These are phyloP conservation scores for Tilletiopsis washingtonensis DNA, from an alignment of 1,284 basidiomycete species.

Conservation along the genomic window DNA sequence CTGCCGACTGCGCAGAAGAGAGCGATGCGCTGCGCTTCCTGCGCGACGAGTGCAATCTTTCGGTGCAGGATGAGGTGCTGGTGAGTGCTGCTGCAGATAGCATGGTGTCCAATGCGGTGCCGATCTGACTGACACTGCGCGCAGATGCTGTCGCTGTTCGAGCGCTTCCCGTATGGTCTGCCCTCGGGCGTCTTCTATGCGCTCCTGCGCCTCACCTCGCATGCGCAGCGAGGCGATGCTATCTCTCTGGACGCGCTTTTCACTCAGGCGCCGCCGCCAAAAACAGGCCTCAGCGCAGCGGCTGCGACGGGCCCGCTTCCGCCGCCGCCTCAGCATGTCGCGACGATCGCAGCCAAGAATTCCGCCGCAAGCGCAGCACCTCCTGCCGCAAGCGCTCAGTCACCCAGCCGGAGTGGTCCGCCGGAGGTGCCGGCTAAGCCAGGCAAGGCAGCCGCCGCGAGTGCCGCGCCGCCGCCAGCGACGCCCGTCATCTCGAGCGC, in stretches of 20 bases:
- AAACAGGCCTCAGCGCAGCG: not conserved
- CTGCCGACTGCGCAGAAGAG: conserved; percentile 38
- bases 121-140: not conserved
- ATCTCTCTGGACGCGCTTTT: conserved; percentile 33
- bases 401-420: not conserved
- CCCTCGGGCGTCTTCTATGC: conserved; percentile 42
- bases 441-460: not conserved
- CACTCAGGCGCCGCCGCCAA: conserved; percentile 33
- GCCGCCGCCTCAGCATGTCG: conserved; percentile 1
- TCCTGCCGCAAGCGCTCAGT: too few relatives aligned
- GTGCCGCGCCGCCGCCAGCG: not conserved
- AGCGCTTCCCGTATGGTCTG: conserved; percentile 39
- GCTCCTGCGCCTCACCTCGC: conserved; percentile 40
- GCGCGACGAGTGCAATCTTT: conserved; percentile 35
- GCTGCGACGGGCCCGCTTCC: not conserved
- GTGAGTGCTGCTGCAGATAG: conserved; percentile 15
- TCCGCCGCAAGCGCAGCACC: too few relatives aligned
- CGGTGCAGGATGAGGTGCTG: conserved; percentile 39
- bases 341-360: not conserved
- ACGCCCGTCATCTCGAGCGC: not conserved
- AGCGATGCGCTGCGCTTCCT: conserved; percentile 41
- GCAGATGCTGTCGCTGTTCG: conserved; percentile 43
- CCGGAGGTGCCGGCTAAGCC: not conserved
- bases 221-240: conserved; percentile 36
- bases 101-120: not conserved